phyloP scores from a whole-genome alignment of 2,329 filamentous ascomycete species.

The Colletotrichum scovillei region DNA sequence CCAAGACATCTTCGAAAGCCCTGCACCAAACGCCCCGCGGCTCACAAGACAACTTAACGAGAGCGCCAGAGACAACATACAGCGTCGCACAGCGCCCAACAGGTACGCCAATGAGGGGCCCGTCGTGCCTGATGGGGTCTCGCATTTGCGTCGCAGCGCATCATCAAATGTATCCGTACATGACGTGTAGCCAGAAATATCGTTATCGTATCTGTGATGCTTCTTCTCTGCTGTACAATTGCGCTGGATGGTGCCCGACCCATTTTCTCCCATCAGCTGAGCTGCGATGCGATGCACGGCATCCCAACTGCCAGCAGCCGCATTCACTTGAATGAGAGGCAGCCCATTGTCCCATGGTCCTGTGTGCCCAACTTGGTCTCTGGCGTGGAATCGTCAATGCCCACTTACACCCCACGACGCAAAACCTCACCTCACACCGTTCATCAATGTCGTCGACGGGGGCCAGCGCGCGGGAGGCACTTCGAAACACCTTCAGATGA shows the following conservation, averaged over 20 bases:
- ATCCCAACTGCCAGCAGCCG: not conserved
- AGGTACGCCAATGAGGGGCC: slow-evolving; percentile 22
- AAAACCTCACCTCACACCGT: not conserved
- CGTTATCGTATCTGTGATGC: not conserved
- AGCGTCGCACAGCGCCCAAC: slow-evolving; percentile 15
- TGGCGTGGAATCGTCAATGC: not conserved
- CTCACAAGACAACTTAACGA: not conserved
- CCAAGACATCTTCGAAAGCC: slow-evolving; percentile 1
- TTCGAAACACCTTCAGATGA: slow-evolving; percentile 22
- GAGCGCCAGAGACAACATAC: not conserved
- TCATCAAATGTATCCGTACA: not conserved
- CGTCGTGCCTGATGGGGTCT: slow-evolving; percentile 19
- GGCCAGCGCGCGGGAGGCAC: not conserved
- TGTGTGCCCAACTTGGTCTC: not conserved
- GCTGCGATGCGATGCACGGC: slow-evolving; percentile 10
- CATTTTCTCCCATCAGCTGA: not conserved
- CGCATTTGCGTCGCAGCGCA: not conserved
- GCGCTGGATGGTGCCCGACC: slow-evolving; percentile 1
- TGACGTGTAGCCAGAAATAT: not conserved
- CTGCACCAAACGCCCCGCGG: not conserved
- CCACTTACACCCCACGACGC: slow-evolving; percentile 9
- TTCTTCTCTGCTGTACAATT: not conserved
- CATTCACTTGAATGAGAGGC: not conserved
- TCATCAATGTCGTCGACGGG: not conserved
- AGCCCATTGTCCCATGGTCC: not conserved